A percentile compares a stretch with the other conserved stretches of the same genome.
Evolutionary conservation across 371 early-diverging fungal species (phyloP).

Genomic region (Actinomortierella wolfii): DNA sequence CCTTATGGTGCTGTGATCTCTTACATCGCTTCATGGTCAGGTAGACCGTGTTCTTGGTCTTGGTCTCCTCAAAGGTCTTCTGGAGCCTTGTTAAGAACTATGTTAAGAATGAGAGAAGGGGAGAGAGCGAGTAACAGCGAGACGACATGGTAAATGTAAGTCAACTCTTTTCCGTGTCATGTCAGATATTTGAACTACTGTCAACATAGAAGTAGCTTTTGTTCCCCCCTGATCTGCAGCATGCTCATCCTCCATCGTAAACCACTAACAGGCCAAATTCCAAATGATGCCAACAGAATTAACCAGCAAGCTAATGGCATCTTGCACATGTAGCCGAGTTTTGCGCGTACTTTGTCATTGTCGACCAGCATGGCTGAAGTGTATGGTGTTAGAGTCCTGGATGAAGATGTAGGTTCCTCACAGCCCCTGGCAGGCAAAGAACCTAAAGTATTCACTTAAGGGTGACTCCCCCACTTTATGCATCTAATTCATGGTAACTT

Average conservation of each 20-base stretch:
- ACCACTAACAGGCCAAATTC: not conserved
- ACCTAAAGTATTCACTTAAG: no score
- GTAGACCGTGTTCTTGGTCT: slow-evolving; percentile 33
- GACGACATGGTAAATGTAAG: no score
- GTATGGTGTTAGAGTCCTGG: not conserved
- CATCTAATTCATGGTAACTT: no score
- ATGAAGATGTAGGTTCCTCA: no score
- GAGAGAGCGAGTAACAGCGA: slow-evolving; percentile 1
- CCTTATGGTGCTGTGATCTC: not conserved
- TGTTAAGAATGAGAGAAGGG: not conserved
- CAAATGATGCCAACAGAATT: no score
- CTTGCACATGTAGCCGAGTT: not conserved
- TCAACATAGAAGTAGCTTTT: not conserved
- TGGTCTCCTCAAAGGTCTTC: slow-evolving; percentile 45
- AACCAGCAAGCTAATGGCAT: no score
- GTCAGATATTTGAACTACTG: not conserved
- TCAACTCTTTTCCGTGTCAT: no score
- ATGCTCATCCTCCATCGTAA: not conserved
- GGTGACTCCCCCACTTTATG: no score
- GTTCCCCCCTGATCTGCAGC: not conserved
- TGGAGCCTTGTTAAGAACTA: slow-evolving; percentile 43
- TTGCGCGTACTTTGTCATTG: slow-evolving; percentile 39
- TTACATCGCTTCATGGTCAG: slow-evolving; percentile 47
- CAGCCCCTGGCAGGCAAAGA: no score
- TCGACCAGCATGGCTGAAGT: slow-evolving; percentile 33